A percentile compares a stretch with the other conserved stretches of the same genome.
phyloP scores from a whole-genome alignment of 1,139 yeast species.

The Zygosaccharomyces pseudobailii region DNA sequence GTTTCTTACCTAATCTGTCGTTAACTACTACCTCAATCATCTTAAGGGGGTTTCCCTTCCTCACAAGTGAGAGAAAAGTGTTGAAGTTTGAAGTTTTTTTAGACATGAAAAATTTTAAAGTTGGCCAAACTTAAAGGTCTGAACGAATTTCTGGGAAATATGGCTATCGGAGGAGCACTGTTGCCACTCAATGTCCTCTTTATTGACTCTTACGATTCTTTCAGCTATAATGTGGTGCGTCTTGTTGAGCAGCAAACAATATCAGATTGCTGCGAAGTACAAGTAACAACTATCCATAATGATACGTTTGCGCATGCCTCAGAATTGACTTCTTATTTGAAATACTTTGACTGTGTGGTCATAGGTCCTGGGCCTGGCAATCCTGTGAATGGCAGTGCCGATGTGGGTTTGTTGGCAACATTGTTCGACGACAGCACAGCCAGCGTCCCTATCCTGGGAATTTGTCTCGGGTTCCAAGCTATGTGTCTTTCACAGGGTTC shows the following conservation, averaged over 20 bases:
- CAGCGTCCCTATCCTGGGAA: constrained; percentile 72
- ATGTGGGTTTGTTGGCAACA: constrained; percentile 68
- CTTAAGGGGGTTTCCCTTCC: background rate
- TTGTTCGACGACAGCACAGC: constrained; percentile 23
- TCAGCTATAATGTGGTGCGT: constrained; percentile 73
- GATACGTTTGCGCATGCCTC: constrained; percentile 51
- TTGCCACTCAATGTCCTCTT: constrained; percentile 42
- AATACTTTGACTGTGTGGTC: constrained; percentile 68
- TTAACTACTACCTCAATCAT: constrained; percentile 51
- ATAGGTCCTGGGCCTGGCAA: constrained; percentile 98
- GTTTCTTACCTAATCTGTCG: constrained; percentile 73
- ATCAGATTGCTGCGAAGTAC: constrained; percentile 42
- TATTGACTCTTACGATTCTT: constrained; percentile 92
- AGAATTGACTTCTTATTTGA: constrained; percentile 36
- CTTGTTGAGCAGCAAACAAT: constrained; percentile 44
- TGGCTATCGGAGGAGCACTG: constrained; percentile 1
- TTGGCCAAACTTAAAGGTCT: background rate
- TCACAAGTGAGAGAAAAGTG: background rate
- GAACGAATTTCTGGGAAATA: background rate
- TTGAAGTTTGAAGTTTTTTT: background rate
- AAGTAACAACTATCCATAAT: constrained; percentile 69
- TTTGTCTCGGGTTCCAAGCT: constrained; percentile 90
- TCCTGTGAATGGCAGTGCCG: constrained; percentile 53
- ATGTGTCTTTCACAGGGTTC: constrained; percentile 67
- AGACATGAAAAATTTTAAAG: background rate